Base-by-base conservation (phyloP, 306 rosid genomes). In the Quillaja saponaria region DNA sequence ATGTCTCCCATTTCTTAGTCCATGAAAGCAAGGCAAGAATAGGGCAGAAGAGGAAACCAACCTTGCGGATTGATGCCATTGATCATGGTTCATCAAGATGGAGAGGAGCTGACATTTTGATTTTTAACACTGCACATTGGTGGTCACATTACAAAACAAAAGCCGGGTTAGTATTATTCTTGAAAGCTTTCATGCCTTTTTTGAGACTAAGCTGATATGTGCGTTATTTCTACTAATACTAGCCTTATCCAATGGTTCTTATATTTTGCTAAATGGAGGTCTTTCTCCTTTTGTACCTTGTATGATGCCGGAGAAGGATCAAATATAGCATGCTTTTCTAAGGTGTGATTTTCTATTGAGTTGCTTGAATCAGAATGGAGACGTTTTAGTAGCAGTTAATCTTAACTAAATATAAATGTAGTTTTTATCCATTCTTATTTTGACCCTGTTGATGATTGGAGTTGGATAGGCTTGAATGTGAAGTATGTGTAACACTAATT, bases 71-170 rank as follows among this genome's bases (percentile, higher is more conserved):
- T 49, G 98, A 92, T 76, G 75, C 82, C 19, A 75, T 88, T 21
- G 95, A 92, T 79, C 98, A 74, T 3, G 79, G 98, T 46, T 82
- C 96, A 6, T 84, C 98, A 1, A 81, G 95, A 78, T 92, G 98
- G 98, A 81, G 83, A 70, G 95, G 82, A 49, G 96, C 98, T 69
- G 87, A 88, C 81, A 61, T 88, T 76, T 73, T 92, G 86, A 72
- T 92, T 65, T 88, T 92, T 74, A 92, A 92, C 70, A 82, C 96
- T 38, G 98, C 94, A 39, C 96, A 92, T 82, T 89, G 98, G 98
- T 89, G 98, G 98, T 81, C 96, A 15, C 96, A 92, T 83, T 76
- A 67, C 83, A 92, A 92, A 74, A 92, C 95, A 55, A 76, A 92
- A 76, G 78, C 96, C 9, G 96, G 99, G 99, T 92, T 57, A 80